These are phyloP conservation scores for Endotrypanum monterogeii DNA, from an alignment of 208 protist species.

Conservation along the genomic window DNA sequence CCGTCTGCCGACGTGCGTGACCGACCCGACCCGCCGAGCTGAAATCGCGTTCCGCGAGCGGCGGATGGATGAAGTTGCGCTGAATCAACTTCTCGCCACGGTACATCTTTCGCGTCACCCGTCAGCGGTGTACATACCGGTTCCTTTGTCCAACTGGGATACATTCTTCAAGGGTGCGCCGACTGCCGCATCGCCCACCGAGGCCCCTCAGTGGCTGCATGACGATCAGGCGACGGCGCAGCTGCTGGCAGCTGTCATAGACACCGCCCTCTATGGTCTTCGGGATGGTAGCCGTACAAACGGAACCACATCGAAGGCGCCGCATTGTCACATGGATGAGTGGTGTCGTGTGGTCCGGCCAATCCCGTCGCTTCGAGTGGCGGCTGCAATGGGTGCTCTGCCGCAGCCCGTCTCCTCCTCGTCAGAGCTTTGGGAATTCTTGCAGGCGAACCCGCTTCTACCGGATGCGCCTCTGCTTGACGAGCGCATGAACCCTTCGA, in stretches of 20 bases:
- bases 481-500: not conserved
- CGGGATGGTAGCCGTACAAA: conserved; percentile 44
- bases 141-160: conserved; percentile 62
- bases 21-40: conserved; percentile 18
- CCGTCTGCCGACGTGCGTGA: conserved; percentile 41
- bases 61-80: conserved; percentile 50
- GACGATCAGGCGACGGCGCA: conserved; percentile 80
- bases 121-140: conserved; percentile 66
- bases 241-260: conserved; percentile 63
- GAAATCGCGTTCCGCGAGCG: conserved; percentile 57
- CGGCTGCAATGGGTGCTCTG: conserved; percentile 58
- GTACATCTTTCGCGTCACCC: conserved; percentile 49
- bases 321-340: conserved; percentile 72
- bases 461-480: conserved; percentile 15
- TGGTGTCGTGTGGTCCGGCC: conserved; percentile 70
- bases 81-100: conserved; percentile 78
- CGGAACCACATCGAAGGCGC: conserved; percentile 23
- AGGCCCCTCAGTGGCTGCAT: conserved; percentile 49
- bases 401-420: conserved; percentile 40
- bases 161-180: conserved; percentile 41
- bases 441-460: conserved; percentile 57
- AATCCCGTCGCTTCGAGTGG: conserved; percentile 55
- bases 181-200: not conserved
- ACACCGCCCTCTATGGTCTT: conserved; percentile 75
- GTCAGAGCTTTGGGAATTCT: conserved; percentile 65